Evolutionary conservation across 768 basidiomycete species (phyloP), one percentile per base, ranked within the genome.

Genomic region (Neoboletus brunneissimus): DNA sequence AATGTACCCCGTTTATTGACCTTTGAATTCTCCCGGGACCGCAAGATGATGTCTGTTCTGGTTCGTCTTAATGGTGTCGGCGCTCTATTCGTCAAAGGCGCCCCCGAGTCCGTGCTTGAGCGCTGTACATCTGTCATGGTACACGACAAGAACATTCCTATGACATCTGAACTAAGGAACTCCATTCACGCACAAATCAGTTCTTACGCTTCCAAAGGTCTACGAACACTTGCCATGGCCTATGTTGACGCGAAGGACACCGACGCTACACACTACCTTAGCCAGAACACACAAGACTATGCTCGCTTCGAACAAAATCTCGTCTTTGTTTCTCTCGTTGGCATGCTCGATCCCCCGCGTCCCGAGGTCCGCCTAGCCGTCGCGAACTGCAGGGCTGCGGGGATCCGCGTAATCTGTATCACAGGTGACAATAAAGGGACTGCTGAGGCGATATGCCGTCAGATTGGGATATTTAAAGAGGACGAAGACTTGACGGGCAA

Each of bases 21-120:
- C 9, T 96, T 99, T 72, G 96, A 99, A 72, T 98, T 99, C 75
- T 92, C 94, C 22, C 87, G 96, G 20, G 96, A 98, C 73, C 89
- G 96, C 68, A 99, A 98, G 76, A 96, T 95, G 86, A 98, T 98
- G 96, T 97, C 96, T 22, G 95, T 98, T 50, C 84, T 98, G 49
- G 90, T 92, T 38, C 82, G 76, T 57, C 79, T 85, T 53, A 82
- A 85, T 54, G 81, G 81, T 2, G 73, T 72, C 5, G 90, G 91
- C n/a, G 81, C 89, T 9, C 79, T 98, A 6, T 89, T 95, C 68
- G 94, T 89, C 71, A 98, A 98, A 73, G 96, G 96, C 37, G 96
- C 96, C 3, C 96, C 96, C 8, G 96, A 99, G 76, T 89, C 91
- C 23, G 88, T 99, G 38, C 77, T 99, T 56, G 94, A 97, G 48